phyloP scores from a whole-genome alignment of 2,329 filamentous ascomycete genomes.

The Stromatinia cepivora region DNA sequence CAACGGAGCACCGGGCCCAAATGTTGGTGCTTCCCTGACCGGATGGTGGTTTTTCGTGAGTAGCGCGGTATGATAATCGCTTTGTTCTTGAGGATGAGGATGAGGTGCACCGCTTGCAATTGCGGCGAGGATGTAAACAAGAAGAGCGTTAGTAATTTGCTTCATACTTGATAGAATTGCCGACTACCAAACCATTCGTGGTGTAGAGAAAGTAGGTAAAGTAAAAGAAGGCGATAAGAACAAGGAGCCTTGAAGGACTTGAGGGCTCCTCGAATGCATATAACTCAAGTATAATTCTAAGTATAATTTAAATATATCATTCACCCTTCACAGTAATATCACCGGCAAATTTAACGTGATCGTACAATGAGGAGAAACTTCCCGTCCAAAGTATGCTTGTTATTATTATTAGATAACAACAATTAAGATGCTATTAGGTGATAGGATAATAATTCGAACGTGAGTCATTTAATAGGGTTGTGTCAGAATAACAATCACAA shows the following conservation, averaged over 20 bases:
- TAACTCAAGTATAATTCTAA: background rate
- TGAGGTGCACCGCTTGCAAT: constrained; percentile 11
- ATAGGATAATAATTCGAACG: constrained; percentile 13
- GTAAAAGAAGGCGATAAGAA: background rate
- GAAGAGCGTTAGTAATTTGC: constrained; percentile 1
- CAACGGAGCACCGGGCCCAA: background rate
- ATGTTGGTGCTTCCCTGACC: background rate
- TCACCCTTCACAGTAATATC: background rate
- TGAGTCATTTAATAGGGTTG: constrained; percentile 15
- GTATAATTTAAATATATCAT: constrained; percentile 1
- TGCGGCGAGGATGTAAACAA: background rate
- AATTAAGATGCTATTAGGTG: constrained; percentile 4
- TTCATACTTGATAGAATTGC: constrained; percentile 15
- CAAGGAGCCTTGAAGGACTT: background rate
- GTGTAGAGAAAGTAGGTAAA: background rate
- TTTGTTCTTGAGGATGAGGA: background rate
- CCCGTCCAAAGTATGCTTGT: constrained; percentile 3
- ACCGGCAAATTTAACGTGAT: constrained; percentile 1
- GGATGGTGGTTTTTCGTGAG: background rate
- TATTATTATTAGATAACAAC: background rate
- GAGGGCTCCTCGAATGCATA: background rate
- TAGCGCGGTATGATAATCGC: background rate
- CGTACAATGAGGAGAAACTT: background rate
- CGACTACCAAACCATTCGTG: background rate
- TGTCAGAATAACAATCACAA: background rate